Conservation (phyloP, 306 rosid species). For the Vigna unguiculata region DNA sequence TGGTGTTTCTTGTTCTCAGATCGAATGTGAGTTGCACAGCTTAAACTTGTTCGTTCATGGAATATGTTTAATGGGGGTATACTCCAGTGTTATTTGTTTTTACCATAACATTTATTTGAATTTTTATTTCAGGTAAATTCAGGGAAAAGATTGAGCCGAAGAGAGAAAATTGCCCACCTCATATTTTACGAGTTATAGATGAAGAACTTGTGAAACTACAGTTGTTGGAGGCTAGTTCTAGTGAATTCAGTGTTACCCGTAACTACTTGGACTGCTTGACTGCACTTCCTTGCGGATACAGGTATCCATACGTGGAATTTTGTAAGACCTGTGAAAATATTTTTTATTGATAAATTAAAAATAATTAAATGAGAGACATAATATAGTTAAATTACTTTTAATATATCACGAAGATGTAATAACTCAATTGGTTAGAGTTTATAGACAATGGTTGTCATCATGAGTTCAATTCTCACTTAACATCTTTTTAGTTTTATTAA, state of each 20-base stretch:
- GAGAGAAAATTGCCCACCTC: constrained; percentile 89
- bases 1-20: constrained; percentile 27
- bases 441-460: too few species aligned
- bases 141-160: constrained; percentile 97
- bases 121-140: constrained; percentile 73
- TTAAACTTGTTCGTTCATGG: constrained; percentile 17
- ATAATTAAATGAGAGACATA: too few species aligned
- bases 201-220: constrained; percentile 96
- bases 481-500: too few species aligned
- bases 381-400: too few species aligned
- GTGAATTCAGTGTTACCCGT: constrained; percentile 98
- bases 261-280: constrained; percentile 99
- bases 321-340: too few species aligned
- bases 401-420: too few species aligned
- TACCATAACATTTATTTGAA: constrained; percentile 35
- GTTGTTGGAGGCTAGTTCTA: constrained; percentile 95
- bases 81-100: constrained; percentile 20
- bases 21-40: constrained; percentile 24
- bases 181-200: constrained; percentile 92
- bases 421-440: too few species aligned
- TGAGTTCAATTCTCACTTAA: too few species aligned
- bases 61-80: constrained; percentile 29
- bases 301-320: constrained; percentile 59
- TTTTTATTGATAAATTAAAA: too few species aligned
- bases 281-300: constrained; percentile 97